These are phyloP conservation scores for Xylariaceae sp. DNA, from an alignment of 2,329 filamentous ascomycete genomes.

Conservation along the genomic window DNA sequence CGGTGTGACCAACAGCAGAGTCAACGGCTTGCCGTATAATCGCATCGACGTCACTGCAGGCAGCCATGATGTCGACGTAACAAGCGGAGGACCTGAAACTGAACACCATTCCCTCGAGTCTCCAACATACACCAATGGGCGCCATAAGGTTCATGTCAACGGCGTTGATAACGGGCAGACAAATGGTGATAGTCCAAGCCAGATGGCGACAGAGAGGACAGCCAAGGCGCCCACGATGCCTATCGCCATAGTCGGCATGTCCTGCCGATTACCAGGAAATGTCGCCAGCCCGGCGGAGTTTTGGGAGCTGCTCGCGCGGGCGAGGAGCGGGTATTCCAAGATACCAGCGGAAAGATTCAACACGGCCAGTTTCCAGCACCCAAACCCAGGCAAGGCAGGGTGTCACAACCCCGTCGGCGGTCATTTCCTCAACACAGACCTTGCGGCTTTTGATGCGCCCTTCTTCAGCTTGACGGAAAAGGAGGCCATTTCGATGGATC, in stretches of 20 bases:
- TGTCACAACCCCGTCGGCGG: constrained; percentile 32
- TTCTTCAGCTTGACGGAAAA: constrained; percentile 49
- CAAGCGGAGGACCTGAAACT: constrained; percentile 8
- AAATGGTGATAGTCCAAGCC: constrained; percentile 4
- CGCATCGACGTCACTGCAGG: constrained; percentile 4
- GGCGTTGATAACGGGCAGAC: constrained; percentile 11
- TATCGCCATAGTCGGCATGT: constrained; percentile 34
- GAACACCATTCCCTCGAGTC: constrained; percentile 5
- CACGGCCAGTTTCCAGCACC: constrained; percentile 30
- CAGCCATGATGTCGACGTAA: constrained; percentile 9
- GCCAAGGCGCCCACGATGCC: constrained; percentile 21
- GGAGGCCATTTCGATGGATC: constrained; percentile 47
- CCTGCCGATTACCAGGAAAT: constrained; percentile 33
- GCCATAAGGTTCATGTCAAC: constrained; percentile 19
- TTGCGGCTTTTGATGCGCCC: constrained; percentile 44
- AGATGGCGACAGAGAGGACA: background rate
- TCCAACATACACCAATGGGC: constrained; percentile 14
- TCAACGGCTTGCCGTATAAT: constrained; percentile 17
- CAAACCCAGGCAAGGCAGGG: constrained; percentile 33
- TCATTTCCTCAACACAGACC: constrained; percentile 39
- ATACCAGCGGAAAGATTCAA: constrained; percentile 42
- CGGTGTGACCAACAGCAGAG: constrained; percentile 15
- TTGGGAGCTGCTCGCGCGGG: constrained; percentile 35
- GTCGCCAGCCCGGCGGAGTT: constrained; percentile 33
- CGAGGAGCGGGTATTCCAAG: constrained; percentile 33